Percentiles rank a stretch among this genome's conserved stretches.
phyloP scores from a whole-genome alignment of 1,284 basidiomycete species.

The Tylopilus sp. region DNA sequence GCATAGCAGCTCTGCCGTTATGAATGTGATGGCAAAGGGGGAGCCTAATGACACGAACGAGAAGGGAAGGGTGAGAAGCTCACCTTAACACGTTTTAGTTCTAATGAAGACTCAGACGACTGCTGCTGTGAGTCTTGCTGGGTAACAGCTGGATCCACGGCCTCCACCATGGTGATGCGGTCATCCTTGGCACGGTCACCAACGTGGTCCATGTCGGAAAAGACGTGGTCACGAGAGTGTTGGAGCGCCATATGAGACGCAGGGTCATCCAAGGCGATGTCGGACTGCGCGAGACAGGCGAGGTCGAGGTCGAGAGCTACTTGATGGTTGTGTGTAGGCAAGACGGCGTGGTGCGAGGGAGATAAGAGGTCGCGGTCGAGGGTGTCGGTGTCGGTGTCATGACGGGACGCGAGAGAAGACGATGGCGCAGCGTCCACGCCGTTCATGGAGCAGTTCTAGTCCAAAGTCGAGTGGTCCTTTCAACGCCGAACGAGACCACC shows the following conservation, averaged over 20 bases:
- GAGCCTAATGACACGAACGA: slow-evolving; percentile 12
- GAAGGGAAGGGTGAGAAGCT: slow-evolving; percentile 28
- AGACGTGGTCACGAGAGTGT: slow-evolving; percentile 35
- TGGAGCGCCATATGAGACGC: slow-evolving; percentile 28
- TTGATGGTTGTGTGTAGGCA: slow-evolving; percentile 30
- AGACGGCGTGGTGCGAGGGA: slow-evolving; percentile 28
- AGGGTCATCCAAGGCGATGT: slow-evolving; percentile 27
- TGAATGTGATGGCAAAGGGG: slow-evolving; percentile 17
- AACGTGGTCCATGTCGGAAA: slow-evolving; percentile 37
- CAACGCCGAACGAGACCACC: slow-evolving; percentile 16
- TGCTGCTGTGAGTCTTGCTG: slow-evolving; percentile 38
- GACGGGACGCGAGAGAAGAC: slow-evolving; percentile 31
- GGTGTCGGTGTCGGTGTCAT: slow-evolving; percentile 28
- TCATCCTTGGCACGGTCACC: slow-evolving; percentile 33
- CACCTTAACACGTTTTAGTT: slow-evolving; percentile 43
- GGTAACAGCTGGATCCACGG: slow-evolving; percentile 35
- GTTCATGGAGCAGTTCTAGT: slow-evolving; percentile 29
- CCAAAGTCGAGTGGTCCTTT: slow-evolving; percentile 23
- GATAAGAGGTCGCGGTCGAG: slow-evolving; percentile 36
- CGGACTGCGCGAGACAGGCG: slow-evolving; percentile 29
- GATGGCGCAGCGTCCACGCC: slow-evolving; percentile 30
- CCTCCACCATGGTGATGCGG: slow-evolving; percentile 35
- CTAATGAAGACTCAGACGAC: slow-evolving; percentile 34
- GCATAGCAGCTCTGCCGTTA: slow-evolving; percentile 19
- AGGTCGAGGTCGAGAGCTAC: slow-evolving; percentile 29